A percentile compares a stretch with the other conserved stretches of the same genome.
Conservation (phyloP, 2,329 filamentous ascomycete species). For the Colletotrichum melonis region DNA sequence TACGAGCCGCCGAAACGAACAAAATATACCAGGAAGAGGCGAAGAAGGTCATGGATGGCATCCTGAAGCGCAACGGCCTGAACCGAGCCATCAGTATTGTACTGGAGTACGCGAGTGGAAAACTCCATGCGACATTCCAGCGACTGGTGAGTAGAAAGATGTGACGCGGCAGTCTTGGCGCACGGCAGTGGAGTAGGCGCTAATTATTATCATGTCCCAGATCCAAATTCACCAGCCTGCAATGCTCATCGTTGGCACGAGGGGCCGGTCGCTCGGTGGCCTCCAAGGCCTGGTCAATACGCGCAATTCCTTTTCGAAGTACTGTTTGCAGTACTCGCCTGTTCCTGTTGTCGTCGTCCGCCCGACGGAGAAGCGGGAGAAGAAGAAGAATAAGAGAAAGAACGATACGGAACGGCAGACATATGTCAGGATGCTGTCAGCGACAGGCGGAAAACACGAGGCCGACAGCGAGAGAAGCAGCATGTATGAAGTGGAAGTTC, state of each 20-base stretch:
- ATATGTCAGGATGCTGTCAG: conserved; percentile 81
- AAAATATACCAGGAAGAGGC: conserved; percentile 78
- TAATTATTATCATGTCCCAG: conserved; percentile 54
- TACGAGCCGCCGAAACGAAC: conserved; percentile 73
- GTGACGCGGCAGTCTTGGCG: background rate
- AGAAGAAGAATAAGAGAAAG: conserved; percentile 88
- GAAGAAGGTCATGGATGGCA: conserved; percentile 76
- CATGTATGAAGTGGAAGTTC: conserved; percentile 65
- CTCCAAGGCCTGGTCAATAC: conserved; percentile 86
- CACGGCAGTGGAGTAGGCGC: background rate
- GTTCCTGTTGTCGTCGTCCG: conserved; percentile 94
- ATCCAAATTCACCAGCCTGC: conserved; percentile 93
- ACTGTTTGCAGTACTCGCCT: conserved; percentile 92
- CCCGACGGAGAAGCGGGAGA: conserved; percentile 86
- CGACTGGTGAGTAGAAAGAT: conserved; percentile 76
- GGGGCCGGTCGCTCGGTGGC: conserved; percentile 84
- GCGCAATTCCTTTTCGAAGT: conserved; percentile 88
- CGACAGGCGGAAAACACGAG: conserved; percentile 67
- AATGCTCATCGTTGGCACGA: conserved; percentile 90
- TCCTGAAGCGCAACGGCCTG: conserved; percentile 80
- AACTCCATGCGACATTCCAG: conserved; percentile 90
- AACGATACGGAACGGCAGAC: conserved; percentile 80
- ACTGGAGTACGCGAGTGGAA: conserved; percentile 88
- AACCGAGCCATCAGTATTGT: conserved; percentile 88
- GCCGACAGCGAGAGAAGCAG: conserved; percentile 66